Base-by-base conservation (phyloP, 306 rosid genomes). In the Prunus persica region DNA sequence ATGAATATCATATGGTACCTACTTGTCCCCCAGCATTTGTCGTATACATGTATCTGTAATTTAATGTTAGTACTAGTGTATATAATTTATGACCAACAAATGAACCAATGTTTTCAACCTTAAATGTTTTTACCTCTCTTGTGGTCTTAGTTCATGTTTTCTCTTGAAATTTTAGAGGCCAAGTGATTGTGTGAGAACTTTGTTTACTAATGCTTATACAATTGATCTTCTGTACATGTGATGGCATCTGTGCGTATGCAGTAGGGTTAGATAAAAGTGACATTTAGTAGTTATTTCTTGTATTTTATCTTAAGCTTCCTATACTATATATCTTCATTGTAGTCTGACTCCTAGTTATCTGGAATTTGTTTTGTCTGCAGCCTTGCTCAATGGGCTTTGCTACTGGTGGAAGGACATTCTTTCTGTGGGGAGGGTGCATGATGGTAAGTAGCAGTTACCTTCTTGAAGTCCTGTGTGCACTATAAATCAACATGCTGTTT, bases 401-500 rank as follows among this genome's bases (percentile, higher is more conserved):
- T 74, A 96, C 99, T 70, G 99, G 99, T 78, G 99, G 99, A 74
- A 90, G 82, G 86, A 96, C 99, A 67, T 96, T 96, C 84, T 96
- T 96, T 83, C 86, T 96, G 20, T 96, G 99, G 99, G 99, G 99
- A 89, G 99, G 99, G 66, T 96, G 99, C 96, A 96, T 96, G 99
- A 96, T 96, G 99, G 99, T 81, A 86, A 89, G 93, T 91, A 81
- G 64, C 79, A 82, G 67, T 83, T 51, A 38, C 74, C 71, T 18
- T 72, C 45, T 78, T 52, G 57, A 9, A 49, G 65, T 74, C 50
- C 41, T 72, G 51, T 56, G 38, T 72, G 54, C 73, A 69, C 62
- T 22, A 38, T 38, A 76, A 25, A 66, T 82, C 1, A 2, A 69
- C 67, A 50, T 51, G 6, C 13, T 6, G 14, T 69, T 77, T 79